Conservation (phyloP, 768 basidiomycete genomes). For the Cystofilobasidium macerans region DNA sequence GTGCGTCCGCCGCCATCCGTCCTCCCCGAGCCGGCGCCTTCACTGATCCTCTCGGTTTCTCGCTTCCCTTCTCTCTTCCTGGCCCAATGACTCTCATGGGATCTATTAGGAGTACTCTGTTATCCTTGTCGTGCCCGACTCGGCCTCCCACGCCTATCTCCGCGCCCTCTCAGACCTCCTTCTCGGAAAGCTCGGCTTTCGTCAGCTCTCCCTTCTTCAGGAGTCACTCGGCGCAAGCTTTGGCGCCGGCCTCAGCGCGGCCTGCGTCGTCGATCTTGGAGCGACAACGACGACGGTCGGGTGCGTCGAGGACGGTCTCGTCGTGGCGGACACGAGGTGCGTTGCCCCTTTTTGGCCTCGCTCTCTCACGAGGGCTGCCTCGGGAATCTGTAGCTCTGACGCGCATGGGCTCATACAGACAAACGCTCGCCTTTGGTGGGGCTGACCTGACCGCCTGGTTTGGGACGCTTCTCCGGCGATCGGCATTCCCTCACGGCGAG, state of each 20-base stretch:
- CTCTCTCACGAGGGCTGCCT: too few relatives aligned
- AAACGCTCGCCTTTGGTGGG: constrained; percentile 76
- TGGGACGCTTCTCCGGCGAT: constrained; percentile 62
- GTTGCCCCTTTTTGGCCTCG: constrained; percentile 21
- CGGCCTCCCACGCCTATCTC: constrained; percentile 74
- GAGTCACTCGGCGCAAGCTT: constrained; percentile 88
- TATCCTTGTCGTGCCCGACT: constrained; percentile 80
- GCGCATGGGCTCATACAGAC: constrained; percentile 42
- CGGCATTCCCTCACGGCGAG: constrained; percentile 78
- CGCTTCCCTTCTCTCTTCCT: neutral
- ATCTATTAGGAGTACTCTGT: constrained; percentile 63
- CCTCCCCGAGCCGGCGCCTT: too few relatives aligned
- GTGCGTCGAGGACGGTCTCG: constrained; percentile 87
- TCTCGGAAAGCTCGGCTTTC: constrained; percentile 71
- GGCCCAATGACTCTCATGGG: neutral
- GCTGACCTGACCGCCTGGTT: constrained; percentile 91
- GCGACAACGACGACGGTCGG: constrained; percentile 71
- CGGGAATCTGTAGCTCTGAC: neutral
- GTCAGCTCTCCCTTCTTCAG: constrained; percentile 87
- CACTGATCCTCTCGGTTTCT: too few relatives aligned
- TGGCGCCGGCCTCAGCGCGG: constrained; percentile 85
- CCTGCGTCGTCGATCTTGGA: constrained; percentile 92
- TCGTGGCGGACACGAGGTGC: constrained; percentile 77
- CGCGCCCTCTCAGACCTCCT: constrained; percentile 64
- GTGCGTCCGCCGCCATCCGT: neutral